These are phyloP conservation scores for Lophiostoma macrostomum DNA, from an alignment of 495 filamentous ascomycete genomes.

Conservation along the genomic window DNA sequence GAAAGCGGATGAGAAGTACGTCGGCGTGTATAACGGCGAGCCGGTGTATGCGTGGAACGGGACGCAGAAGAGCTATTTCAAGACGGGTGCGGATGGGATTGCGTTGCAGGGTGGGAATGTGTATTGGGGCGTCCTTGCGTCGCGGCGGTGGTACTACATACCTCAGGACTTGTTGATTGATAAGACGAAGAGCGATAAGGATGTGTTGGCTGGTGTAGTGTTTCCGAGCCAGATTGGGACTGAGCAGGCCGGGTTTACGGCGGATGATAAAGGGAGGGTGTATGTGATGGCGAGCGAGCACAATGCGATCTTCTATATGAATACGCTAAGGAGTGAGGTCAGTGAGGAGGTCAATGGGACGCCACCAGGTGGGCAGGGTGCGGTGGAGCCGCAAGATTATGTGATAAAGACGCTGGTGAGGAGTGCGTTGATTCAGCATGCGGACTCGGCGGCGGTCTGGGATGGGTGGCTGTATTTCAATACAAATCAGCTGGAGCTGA, in stretches of 20 bases:
- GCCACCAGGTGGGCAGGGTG: constrained; percentile 19
- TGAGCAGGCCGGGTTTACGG: constrained; percentile 36
- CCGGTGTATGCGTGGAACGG: constrained; percentile 37
- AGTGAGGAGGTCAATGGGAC: constrained; percentile 31
- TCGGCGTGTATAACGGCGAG: constrained; percentile 34
- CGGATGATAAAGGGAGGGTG: constrained; percentile 32
- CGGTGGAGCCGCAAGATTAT: constrained; percentile 30
- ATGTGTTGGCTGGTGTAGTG: constrained; percentile 31
- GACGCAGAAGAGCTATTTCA: constrained; percentile 27
- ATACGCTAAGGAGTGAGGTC: constrained; percentile 29
- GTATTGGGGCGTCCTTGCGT: constrained; percentile 35
- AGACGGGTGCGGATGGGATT: constrained; percentile 33
- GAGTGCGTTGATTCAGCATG: constrained; percentile 36
- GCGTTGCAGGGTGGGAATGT: constrained; percentile 34
- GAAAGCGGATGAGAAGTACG: constrained; percentile 29
- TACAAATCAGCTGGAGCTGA: constrained; percentile 36
- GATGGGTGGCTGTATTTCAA: constrained; percentile 36
- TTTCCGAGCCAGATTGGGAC: constrained; percentile 28
- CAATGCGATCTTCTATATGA: constrained; percentile 36
- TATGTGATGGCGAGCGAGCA: constrained; percentile 35
- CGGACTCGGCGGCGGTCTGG: constrained; percentile 32
- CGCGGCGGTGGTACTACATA: constrained; percentile 32
- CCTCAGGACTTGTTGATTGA: constrained; percentile 28
- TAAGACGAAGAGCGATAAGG: constrained; percentile 18
- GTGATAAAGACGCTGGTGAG: constrained; percentile 33